Evolutionary conservation across 2,329 filamentous ascomycete genomes (phyloP).

Genomic region (Penicillium concentricum): DNA sequence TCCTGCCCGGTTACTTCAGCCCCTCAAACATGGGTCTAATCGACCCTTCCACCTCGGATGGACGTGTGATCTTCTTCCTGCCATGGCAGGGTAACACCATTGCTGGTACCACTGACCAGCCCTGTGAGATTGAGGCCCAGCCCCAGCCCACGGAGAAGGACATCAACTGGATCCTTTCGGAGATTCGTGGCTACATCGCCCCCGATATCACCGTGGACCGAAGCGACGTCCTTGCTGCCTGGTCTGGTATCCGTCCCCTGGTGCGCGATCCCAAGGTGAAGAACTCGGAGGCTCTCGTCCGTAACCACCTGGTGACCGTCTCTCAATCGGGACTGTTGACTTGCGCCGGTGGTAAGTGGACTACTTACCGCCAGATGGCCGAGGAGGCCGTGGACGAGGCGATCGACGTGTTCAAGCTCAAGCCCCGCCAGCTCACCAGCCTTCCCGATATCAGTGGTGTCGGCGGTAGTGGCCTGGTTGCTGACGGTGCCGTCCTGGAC

Average conservation of each 20-base stretch:
- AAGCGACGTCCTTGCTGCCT: constrained; percentile 83
- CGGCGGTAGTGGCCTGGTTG: constrained; percentile 66
- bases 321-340: constrained; percentile 79
- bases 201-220: constrained; percentile 82
- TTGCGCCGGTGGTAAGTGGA: constrained; percentile 89
- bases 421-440: constrained; percentile 56
- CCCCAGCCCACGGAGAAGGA: constrained; percentile 79
- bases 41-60: constrained; percentile 82
- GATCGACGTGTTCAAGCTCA: constrained; percentile 65
- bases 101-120: constrained; percentile 81
- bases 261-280: constrained; percentile 82
- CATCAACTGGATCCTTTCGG: constrained; percentile 82
- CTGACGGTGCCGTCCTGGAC: constrained; percentile 69
- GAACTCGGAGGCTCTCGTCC: constrained; percentile 83
- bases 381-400: constrained; percentile 85
- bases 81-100: constrained; percentile 94
- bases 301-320: constrained; percentile 79
- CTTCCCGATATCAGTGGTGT: constrained; percentile 69
- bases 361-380: constrained; percentile 89
- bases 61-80: constrained; percentile 88
- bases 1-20: constrained; percentile 83
- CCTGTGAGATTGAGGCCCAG: constrained; percentile 68
- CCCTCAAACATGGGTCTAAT: constrained; percentile 84
- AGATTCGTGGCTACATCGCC: constrained; percentile 77
- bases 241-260: constrained; percentile 83